These are phyloP conservation scores for Curvularia sp. DNA, from an alignment of 2,329 filamentous ascomycete species.

Conservation along the genomic window DNA sequence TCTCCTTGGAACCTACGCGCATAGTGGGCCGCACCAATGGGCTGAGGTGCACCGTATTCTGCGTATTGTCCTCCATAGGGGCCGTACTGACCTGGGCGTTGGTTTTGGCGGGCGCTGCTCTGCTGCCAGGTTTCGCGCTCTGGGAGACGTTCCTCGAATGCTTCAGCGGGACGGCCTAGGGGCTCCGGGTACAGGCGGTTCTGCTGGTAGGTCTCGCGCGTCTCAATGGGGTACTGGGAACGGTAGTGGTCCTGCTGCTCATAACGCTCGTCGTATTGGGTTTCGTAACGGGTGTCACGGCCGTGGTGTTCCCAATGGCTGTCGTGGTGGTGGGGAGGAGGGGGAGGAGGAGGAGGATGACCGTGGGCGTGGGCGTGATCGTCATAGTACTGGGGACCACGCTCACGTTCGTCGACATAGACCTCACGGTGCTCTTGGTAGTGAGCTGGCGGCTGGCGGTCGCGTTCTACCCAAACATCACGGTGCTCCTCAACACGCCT, in stretches of 20 bases:
- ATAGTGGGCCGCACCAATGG: slow-evolving; percentile 40
- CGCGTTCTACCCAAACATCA: slow-evolving; percentile 41
- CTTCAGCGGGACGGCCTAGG: slow-evolving; percentile 43
- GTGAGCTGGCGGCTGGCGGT: slow-evolving; percentile 34
- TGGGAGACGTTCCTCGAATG: slow-evolving; percentile 48
- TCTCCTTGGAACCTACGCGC: slow-evolving; percentile 47
- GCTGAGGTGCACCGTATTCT: slow-evolving; percentile 44
- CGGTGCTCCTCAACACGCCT: slow-evolving; percentile 40
- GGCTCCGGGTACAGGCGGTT: slow-evolving; percentile 29
- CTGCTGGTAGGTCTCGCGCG: slow-evolving; percentile 14
- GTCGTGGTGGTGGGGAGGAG: slow-evolving; percentile 18
- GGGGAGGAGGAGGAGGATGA: slow-evolving; percentile 12
- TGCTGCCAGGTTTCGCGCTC: slow-evolving; percentile 48
- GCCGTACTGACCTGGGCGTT: slow-evolving; percentile 24
- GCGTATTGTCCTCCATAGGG: slow-evolving; percentile 37
- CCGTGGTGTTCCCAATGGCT: slow-evolving; percentile 30
- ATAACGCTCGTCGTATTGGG: slow-evolving; percentile 33
- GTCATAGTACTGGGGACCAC: slow-evolving; percentile 33
- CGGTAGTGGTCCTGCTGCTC: slow-evolving; percentile 32
- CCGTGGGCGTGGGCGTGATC: slow-evolving; percentile 35
- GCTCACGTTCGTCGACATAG: slow-evolving; percentile 32
- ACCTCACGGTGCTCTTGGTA: slow-evolving; percentile 38
- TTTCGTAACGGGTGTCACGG: slow-evolving; percentile 24
- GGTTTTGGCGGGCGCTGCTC: slow-evolving; percentile 27
- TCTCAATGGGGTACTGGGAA: slow-evolving; percentile 29